phyloP scores from a whole-genome alignment of 1,139 yeast genomes.

The Suzukiozyma palmioleophila region DNA sequence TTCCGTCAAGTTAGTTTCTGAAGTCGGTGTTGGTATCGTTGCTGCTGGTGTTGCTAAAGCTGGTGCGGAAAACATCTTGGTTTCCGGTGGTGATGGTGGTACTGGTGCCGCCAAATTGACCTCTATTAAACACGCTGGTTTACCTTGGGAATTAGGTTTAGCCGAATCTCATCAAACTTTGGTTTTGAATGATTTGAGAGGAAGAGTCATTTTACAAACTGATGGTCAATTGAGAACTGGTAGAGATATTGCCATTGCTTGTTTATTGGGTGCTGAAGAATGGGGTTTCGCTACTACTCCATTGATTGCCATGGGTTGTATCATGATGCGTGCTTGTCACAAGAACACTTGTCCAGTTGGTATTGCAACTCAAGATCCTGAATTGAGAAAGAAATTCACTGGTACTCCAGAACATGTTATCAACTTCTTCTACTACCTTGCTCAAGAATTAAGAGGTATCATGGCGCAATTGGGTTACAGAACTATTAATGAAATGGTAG shows the following conservation, averaged over 20 bases:
- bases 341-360: slow-evolving; percentile 95
- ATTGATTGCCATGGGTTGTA: slow-evolving; percentile 94
- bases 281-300: slow-evolving; percentile 99
- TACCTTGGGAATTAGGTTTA: slow-evolving; percentile 98
- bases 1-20: slow-evolving; percentile 92
- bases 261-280: slow-evolving; percentile 95
- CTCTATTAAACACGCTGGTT: slow-evolving; percentile 93
- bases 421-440: slow-evolving; percentile 91
- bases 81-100: slow-evolving; percentile 99
- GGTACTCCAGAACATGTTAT: slow-evolving; percentile 99
- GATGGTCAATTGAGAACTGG: slow-evolving; percentile 98
- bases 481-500: slow-evolving; percentile 96
- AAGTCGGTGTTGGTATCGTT: slow-evolving; percentile 98
- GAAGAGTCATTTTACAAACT: slow-evolving; percentile 91
- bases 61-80: slow-evolving; percentile 91
- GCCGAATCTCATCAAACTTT: slow-evolving; percentile 98
- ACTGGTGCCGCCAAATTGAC: slow-evolving; percentile 99
- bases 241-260: slow-evolving; percentile 92
- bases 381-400: slow-evolving; percentile 81
- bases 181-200: slow-evolving; percentile 92
- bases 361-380: slow-evolving; percentile 97
- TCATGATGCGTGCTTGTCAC: slow-evolving; percentile 93
- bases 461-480: slow-evolving; percentile 97
- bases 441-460: slow-evolving; percentile 85
- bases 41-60: slow-evolving; percentile 99